These are phyloP conservation scores for Candida saitoana DNA, from an alignment of 805 yeast genomes.

Conservation along the genomic window DNA sequence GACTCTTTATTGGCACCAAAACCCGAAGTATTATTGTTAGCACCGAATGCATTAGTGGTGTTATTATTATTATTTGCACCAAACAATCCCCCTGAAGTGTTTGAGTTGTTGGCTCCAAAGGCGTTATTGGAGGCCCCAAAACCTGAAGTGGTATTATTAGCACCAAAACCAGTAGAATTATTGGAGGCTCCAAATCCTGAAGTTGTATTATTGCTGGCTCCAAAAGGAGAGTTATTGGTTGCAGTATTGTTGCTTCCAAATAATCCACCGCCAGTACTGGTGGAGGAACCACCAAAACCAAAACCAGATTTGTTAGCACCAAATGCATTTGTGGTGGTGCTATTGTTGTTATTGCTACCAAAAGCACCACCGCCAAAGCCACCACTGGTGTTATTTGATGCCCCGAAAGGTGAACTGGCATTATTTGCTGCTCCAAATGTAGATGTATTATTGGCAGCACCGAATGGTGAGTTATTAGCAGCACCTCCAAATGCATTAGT, in stretches of 20 bases:
- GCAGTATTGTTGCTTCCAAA: constrained; percentile 7
- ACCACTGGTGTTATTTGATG: constrained; percentile 5
- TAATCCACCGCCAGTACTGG: constrained; percentile 1
- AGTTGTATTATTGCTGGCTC: constrained; percentile 19
- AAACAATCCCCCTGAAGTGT: constrained; percentile 27
- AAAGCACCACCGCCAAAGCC: constrained; percentile 17
- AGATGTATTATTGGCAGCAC: constrained; percentile 11
- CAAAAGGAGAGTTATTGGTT: constrained; percentile 16
- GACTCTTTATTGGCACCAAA: constrained; percentile 17
- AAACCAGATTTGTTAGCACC: constrained; percentile 3
- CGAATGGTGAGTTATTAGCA: constrained; percentile 6
- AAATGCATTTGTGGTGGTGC: constrained; percentile 4
- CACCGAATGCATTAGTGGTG: constrained; percentile 18
- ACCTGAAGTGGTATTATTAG: constrained; percentile 17
- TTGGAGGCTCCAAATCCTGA: constrained; percentile 16
- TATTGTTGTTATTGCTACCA: constrained; percentile 13
- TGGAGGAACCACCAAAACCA: background rate
- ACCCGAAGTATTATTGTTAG: constrained; percentile 11
- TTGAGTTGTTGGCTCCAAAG: constrained; percentile 17
- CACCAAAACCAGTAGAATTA: constrained; percentile 26
- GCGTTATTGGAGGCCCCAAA: constrained; percentile 21
- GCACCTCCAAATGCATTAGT: constrained; percentile 15
- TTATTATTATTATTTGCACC: constrained; percentile 17
- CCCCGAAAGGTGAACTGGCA: constrained; percentile 11
- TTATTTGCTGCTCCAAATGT: constrained; percentile 9